Evolutionary conservation across 2,329 filamentous ascomycete genomes (phyloP), one percentile per base, ranked within the genome.

Genomic region (Aureobasidium melanogenum): DNA sequence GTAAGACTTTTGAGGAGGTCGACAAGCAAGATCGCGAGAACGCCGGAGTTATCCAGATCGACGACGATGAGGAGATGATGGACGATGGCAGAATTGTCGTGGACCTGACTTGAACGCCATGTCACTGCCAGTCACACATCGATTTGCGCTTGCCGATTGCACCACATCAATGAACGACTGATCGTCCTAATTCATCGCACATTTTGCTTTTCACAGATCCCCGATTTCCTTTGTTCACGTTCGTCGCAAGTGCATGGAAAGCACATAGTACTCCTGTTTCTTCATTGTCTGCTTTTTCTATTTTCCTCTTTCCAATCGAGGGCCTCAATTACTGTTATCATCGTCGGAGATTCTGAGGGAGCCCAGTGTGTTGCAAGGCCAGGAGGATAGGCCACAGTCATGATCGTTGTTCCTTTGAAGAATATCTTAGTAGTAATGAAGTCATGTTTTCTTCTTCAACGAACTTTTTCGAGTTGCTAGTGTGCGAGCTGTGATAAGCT

Each of bases 1-100:
- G 56, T n/a, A 46, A 63, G 43, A 58, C 38, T 26, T 26, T 64
- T 10, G 56, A 59, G 8, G 28, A 59, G 12, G 34, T 59, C 12
- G 56, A 59, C 36, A 10, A 9, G 24, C 17, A 39, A 24, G 56
- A 59, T 8, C 26, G 24, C 5, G 30, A 58, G 22, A 36, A 19
- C 3, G 43, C 24, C 22, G 22, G n/a, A 19, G 30, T 43, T 15
- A 58, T 58, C 28, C 12, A 28, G 22, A 15, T 59, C 9, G 44
- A 48, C 12, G 44, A 59, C 5, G 56, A 59, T 17, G 56, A 59
- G 10, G 55, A 50, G 3, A 51, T 50, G 47, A 19, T 32, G 26
- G 30, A 50, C n/a, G 47, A 50, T 15, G 28, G 10, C 28, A 50
- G 22, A 38, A 10, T 51, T 17, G 32, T 51, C 24, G 41, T 57